phyloP scores from a whole-genome alignment of 305 asterid genomes.

The Rubia occidens region DNA sequence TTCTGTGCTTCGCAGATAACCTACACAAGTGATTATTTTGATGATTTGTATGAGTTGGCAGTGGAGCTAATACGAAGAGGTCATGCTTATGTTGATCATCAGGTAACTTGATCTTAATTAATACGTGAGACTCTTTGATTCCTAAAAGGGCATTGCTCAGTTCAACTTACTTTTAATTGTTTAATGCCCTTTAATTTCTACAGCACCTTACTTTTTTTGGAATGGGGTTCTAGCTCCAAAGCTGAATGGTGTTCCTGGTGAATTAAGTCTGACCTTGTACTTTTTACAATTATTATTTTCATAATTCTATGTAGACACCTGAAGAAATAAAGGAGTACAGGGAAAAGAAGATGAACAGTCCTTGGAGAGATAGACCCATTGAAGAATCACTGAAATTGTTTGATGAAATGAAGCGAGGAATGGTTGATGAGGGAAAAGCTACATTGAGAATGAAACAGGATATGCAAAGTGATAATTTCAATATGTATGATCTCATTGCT shows the following conservation, averaged over 20 bases:
- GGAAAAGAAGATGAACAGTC: conserved; percentile 73
- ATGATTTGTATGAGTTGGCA: conserved; percentile 79
- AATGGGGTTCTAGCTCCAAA: background rate
- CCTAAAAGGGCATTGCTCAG: background rate
- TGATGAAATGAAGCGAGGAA: conserved; percentile 70
- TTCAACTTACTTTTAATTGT: background rate
- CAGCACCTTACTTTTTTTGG: background rate
- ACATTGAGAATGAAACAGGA: conserved; percentile 96
- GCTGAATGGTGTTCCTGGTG: background rate
- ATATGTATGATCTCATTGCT: conserved; percentile 91
- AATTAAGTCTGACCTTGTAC: background rate
- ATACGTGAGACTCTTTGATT: background rate
- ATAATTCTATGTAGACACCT: conserved; percentile 41
- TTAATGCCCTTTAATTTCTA: background rate
- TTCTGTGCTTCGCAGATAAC: conserved; percentile 49
- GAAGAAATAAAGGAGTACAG: conserved; percentile 79
- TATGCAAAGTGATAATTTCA: conserved; percentile 85
- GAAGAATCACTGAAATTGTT: conserved; percentile 69
- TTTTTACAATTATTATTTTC: background rate
- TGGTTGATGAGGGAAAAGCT: conserved; percentile 85
- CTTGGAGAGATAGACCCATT: conserved; percentile 73
- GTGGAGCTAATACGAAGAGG: conserved; percentile 77
- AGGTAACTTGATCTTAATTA: conserved; percentile 32
- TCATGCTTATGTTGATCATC: conserved; percentile 94
- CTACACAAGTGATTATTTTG: conserved; percentile 84